Evolutionary conservation across 768 basidiomycete genomes (phyloP), one percentile per base, ranked within the genome.

Genomic region (Tricholoma bakamatsutake): DNA sequence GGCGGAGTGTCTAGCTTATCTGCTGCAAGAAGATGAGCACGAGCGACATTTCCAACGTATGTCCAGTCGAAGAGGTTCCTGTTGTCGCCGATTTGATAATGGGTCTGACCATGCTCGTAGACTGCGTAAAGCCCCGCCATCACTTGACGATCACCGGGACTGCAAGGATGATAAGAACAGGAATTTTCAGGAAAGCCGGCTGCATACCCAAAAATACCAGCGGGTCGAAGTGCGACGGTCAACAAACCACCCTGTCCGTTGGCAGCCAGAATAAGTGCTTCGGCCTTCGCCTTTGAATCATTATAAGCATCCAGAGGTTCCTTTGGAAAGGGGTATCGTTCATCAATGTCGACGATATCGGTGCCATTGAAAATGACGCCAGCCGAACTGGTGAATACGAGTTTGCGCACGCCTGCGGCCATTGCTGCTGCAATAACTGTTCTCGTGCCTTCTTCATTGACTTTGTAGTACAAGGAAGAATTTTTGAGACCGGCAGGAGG

Each of bases 11-110:
- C 77, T 42, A 99, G 83, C 66, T 85, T 90, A 76, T 98, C 95
- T 18, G 90, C 88, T 10, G 97, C 97, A 51, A 98, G 82, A 12
- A 99, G 74, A 68, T 99, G 97, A 3, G 94, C 95, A 63, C 88
- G 82, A 1, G 94, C 96, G 58, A 96, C 87, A 68, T 99, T 99
- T 53, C 85, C 93, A 62, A 98, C 93, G 66, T 98, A 98, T 5
- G 95, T 97, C 83, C 89, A 94, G 71, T 98, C 97, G 64, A 91
- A 93, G 3, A 98, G 72, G 68, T 98, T 98, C 59, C 80, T 84
- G 72, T 98, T 97, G 72, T 88, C 78, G 35, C 97, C 97, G 60
- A 99, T 85, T 70, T 98, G 95, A 77, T 92, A 90, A 61, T 90
- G 85, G 0, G 93, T 93, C 69, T 97, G 89, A 15, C 84, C 83